Percentiles rank a stretch among this genome's conserved stretches.
Evolutionary conservation across 176 grass and related monocot genomes (phyloP).

Genomic region (Puya raimondii): DNA sequence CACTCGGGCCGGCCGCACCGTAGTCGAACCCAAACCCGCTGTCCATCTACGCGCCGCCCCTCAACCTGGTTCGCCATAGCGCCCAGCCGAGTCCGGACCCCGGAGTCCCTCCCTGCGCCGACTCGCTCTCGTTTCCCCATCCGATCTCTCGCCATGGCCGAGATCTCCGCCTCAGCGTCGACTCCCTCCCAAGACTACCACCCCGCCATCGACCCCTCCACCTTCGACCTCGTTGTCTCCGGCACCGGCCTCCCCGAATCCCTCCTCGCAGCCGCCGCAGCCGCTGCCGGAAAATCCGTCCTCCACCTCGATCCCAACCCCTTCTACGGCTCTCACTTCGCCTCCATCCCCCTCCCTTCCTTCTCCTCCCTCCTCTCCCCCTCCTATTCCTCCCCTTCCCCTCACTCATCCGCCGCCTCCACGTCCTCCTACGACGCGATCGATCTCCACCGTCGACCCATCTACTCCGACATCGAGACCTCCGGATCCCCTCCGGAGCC

Average conservation of each 20-base stretch:
- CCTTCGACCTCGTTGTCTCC: slow-evolving; percentile 73
- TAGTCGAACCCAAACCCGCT: too few species aligned
- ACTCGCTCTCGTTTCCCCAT: neutral
- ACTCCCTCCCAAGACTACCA: slow-evolving; percentile 35
- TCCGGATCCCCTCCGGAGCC: slow-evolving; percentile 43
- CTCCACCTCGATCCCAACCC: slow-evolving; percentile 77
- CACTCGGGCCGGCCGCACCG: too few species aligned
- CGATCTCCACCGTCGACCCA: slow-evolving; percentile 27
- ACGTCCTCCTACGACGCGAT: slow-evolving; percentile 12
- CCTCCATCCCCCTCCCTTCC: slow-evolving; percentile 52
- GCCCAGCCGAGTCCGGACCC: too few species aligned
- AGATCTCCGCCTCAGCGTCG: slow-evolving; percentile 9
- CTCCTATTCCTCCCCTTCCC: neutral
- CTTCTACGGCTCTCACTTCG: slow-evolving; percentile 87
- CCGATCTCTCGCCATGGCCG: slow-evolving; percentile 44
- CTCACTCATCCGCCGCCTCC: slow-evolving; percentile 9
- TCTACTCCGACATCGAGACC: slow-evolving; percentile 54
- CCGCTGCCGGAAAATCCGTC: slow-evolving; percentile 59
- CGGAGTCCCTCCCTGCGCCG: too few species aligned
- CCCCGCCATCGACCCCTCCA: slow-evolving; percentile 58
- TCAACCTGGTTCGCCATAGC: too few species aligned
- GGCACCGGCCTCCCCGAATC: slow-evolving; percentile 80
- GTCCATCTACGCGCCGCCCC: too few species aligned
- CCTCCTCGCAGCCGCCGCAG: slow-evolving; percentile 59
- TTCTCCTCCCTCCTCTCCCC: slow-evolving; percentile 31